A percentile compares a stretch with the other conserved stretches of the same genome.
phyloP scores from a whole-genome alignment of 768 basidiomycete species.

The Leccinum rimulosum region DNA sequence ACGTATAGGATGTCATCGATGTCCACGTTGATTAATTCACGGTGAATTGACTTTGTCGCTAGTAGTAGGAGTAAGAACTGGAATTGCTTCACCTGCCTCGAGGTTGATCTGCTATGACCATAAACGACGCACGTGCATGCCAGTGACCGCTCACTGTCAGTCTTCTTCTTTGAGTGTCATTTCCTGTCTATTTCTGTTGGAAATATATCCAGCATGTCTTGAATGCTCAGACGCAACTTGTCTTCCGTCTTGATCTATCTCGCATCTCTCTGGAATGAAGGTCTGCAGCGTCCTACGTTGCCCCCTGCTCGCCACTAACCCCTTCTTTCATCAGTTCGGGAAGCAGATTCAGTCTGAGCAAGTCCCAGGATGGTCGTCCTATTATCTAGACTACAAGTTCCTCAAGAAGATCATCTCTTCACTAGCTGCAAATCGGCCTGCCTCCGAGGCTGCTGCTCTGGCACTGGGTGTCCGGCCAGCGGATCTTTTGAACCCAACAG shows the following conservation, averaged over 20 bases:
- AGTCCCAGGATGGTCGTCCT: constrained; percentile 93
- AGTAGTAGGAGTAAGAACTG: not conserved
- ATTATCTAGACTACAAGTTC: constrained; percentile 98
- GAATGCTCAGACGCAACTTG: constrained; percentile 16
- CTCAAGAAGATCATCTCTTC: constrained; percentile 99
- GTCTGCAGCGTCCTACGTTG: constrained; percentile 13
- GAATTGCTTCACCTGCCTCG: not conserved
- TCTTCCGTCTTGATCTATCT: constrained; percentile 5
- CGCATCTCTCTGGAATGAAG: constrained; percentile 30
- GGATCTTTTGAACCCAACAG: constrained; percentile 41
- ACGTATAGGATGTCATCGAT: constrained; percentile 6
- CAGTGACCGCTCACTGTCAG: not conserved
- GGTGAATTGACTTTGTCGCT: not conserved
- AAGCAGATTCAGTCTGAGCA: constrained; percentile 96
- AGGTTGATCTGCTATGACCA: not conserved
- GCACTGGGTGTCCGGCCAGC: constrained; percentile 78
- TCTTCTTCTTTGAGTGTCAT: constrained; percentile 15
- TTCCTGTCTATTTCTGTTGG: constrained; percentile 8
- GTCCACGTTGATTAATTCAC: constrained; percentile 3
- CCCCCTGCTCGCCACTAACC: not conserved
- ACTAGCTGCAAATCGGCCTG: constrained; percentile 83
- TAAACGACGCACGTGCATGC: constrained; percentile 25
- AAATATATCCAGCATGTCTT: constrained; percentile 26
- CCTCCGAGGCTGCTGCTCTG: constrained; percentile 84
- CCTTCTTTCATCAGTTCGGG: constrained; percentile 74